A percentile compares a stretch with the other conserved stretches of the same genome.
These are phyloP conservation scores for Fusarium dimerum DNA, from an alignment of 2,329 filamentous ascomycete species.

Conservation along the genomic window DNA sequence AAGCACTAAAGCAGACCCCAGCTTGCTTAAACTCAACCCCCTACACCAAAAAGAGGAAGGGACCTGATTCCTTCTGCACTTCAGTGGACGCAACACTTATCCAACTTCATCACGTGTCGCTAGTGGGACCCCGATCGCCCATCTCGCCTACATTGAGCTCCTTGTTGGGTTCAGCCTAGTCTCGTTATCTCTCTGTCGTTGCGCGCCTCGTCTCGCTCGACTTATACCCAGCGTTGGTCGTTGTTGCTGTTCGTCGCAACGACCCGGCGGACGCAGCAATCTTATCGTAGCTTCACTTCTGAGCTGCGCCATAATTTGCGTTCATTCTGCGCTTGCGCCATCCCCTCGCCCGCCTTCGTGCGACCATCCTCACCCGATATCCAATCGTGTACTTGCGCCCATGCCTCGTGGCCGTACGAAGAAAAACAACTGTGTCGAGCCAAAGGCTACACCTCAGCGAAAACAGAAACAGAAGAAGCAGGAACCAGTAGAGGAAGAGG, in stretches of 20 bases:
- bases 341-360: slow-evolving; percentile 5
- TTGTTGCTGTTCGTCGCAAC: slow-evolving; percentile 30
- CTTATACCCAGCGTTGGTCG: slow-evolving; percentile 35
- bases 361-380: slow-evolving; percentile 8
- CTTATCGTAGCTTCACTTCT: slow-evolving; percentile 9
- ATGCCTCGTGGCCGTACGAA: slow-evolving; percentile 33
- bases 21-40: neutral
- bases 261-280: slow-evolving; percentile 10
- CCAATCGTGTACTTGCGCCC: slow-evolving; percentile 25
- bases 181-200: slow-evolving; percentile 23
- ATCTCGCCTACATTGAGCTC: slow-evolving; percentile 21
- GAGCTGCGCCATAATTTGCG: slow-evolving; percentile 4
- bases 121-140: slow-evolving; percentile 26
- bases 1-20: too few relatives aligned
- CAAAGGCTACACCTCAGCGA: slow-evolving; percentile 9
- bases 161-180: slow-evolving; percentile 15
- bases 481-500: slow-evolving; percentile 1
- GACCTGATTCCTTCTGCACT: slow-evolving; percentile 3
- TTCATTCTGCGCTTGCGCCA: slow-evolving; percentile 6
- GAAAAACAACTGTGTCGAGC: slow-evolving; percentile 21
- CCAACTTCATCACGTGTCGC: slow-evolving; percentile 27
- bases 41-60: neutral
- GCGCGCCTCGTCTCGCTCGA: slow-evolving; percentile 30
- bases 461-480: slow-evolving; percentile 10
- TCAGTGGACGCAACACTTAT: slow-evolving; percentile 7